Evolutionary conservation across 129 eudicot species (phyloP), one percentile per base, ranked within the genome.

Genomic region (Dittrichia graveolens): DNA sequence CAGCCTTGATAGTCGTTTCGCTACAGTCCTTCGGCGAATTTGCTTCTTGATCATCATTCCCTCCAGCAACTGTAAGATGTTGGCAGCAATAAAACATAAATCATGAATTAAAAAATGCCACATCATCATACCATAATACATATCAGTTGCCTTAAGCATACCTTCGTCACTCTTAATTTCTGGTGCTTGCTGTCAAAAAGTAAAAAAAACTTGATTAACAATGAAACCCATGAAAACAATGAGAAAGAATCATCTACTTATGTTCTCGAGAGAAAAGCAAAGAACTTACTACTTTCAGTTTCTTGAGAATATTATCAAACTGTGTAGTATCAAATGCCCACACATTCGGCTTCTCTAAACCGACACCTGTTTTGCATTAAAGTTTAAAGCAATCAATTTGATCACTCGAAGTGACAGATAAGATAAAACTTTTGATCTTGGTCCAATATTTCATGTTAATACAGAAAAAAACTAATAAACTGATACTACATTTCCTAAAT

Each of bases 261-360:
- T 7, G 8, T 15, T 49, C 7, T 24, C 10, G 5, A 60, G 52
- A 44, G 64, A 6, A 52, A 38, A n/a, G 16, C 7, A 12, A 67
- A 45, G 31, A 65, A 3, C 62, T 79, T 80, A 94, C 99, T 82
- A 94, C 96, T 86, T 90, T 88, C 85, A 94, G 69, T 69, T 82
- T 90, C 73, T 90, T 90, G 46, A 94, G 91, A 59, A 94, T 94
- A 55, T 83, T 83, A 82, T 94, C 99, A 70, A 94, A 94, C 73
- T 88, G 97, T 74, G 93, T 71, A 4, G 99, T 94, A 80, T 94
- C 99, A 83, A 94, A 90, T 6, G 97, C 99, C 99, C 99, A 94
- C 15, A 50, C 76, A 56, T 94, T 94, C 18, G 96, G 89, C 85
- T 90, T 84, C 63, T 90, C 96, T 44, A 90, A 53, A 14, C 99